Evolutionary conservation across 495 filamentous ascomycete genomes (phyloP).

Genomic region (Neurospora sp.): DNA sequence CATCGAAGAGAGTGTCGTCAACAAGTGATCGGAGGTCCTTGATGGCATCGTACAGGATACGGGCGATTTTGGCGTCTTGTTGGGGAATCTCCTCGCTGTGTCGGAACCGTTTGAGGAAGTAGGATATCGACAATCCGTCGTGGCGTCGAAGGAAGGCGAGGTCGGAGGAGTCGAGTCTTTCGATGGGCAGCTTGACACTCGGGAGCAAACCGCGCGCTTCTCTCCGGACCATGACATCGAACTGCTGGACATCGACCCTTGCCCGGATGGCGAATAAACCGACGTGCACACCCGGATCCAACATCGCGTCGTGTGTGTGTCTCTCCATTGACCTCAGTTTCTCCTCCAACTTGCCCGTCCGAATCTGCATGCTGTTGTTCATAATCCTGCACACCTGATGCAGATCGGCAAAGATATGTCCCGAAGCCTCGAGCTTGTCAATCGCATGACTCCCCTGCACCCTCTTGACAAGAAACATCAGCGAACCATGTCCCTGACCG

Average conservation of each 20-base stretch:
- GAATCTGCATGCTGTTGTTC: conserved; percentile 61
- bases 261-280: conserved; percentile 67
- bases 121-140: conserved; percentile 46
- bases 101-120: conserved; percentile 39
- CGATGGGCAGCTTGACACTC: conserved; percentile 46
- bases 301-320: conserved; percentile 43
- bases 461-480: conserved; percentile 71
- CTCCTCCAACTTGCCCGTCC: conserved; percentile 38
- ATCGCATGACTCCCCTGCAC: conserved; percentile 45
- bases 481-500: conserved; percentile 52
- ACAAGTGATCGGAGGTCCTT: conserved; percentile 29
- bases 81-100: conserved; percentile 20
- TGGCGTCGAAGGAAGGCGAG: conserved; percentile 45
- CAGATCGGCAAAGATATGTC: conserved; percentile 64
- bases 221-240: conserved; percentile 64
- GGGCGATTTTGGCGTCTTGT: conserved; percentile 21
- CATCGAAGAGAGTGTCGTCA: conserved; percentile 32
- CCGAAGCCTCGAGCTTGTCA: conserved; percentile 53
- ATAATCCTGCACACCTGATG: conserved; percentile 59
- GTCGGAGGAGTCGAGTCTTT: conserved; percentile 49
- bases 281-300: conserved; percentile 61
- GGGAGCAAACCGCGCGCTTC: conserved; percentile 59
- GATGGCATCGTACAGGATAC: conserved; percentile 25
- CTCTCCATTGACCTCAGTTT: conserved; percentile 53
- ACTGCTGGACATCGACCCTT: conserved; percentile 50